These are phyloP conservation scores for Durotheca rogersii DNA, from an alignment of 495 filamentous ascomycete species.

Conservation along the genomic window DNA sequence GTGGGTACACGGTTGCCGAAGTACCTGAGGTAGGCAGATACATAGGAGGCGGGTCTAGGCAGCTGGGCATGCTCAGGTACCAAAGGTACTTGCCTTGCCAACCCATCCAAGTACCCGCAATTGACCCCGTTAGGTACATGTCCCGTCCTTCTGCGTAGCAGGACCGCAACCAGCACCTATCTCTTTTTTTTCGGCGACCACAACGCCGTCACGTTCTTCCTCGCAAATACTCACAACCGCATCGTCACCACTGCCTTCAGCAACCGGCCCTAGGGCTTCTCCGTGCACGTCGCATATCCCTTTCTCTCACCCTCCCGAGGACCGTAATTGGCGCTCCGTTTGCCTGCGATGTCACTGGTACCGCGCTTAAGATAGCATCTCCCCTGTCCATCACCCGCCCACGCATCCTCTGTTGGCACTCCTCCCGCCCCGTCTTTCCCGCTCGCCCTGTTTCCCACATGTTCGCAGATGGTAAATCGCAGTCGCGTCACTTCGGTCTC, in stretches of 20 bases:
- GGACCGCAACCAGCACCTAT: conserved; percentile 15
- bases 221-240: conserved; percentile 8
- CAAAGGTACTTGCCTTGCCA: too few species aligned
- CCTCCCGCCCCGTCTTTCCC: conserved; percentile 5
- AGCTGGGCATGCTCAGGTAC: too few species aligned
- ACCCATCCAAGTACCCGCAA: not conserved
- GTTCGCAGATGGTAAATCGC: conserved; percentile 10
- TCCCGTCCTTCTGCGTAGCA: conserved; percentile 11
- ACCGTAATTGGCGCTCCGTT: conserved; percentile 31
- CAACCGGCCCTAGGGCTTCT: conserved; percentile 2
- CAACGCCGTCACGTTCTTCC: conserved; percentile 26
- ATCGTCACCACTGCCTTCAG: conserved; percentile 4
- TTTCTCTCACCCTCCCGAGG: conserved; percentile 3
- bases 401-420: conserved; percentile 6
- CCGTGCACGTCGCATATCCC: conserved; percentile 9
- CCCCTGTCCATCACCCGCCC: conserved; percentile 1
- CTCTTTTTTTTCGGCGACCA: conserved; percentile 23
- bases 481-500: conserved; percentile 12
- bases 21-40: too few species aligned
- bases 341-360: conserved; percentile 32
- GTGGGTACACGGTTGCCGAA: too few species aligned
- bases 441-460: conserved; percentile 13
- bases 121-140: not conserved
- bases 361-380: conserved; percentile 30
- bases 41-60: too few species aligned